Evolutionary conservation across 768 basidiomycete species (phyloP).

Genomic region (Termitomyces eurrhizus): DNA sequence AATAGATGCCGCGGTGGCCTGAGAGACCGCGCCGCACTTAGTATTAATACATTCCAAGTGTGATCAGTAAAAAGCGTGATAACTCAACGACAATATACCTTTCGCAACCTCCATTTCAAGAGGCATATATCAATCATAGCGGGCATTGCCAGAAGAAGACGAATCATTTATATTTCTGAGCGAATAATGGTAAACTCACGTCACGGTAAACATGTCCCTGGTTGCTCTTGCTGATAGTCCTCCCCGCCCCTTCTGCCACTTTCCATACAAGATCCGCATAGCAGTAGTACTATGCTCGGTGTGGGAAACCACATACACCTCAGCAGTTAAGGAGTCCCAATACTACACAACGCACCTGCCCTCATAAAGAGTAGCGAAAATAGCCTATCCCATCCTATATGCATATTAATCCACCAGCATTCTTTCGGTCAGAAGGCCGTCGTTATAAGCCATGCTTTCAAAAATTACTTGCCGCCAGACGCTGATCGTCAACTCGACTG

Average conservation of each 20-base stretch:
- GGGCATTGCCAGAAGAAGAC: conserved; percentile 18
- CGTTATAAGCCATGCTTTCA: conserved; percentile 90
- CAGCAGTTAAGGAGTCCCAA: conserved; percentile 38
- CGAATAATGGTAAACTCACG: conserved; percentile 58
- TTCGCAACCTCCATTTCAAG: not conserved
- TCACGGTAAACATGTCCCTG: conserved; percentile 21
- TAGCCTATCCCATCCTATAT: conserved; percentile 17
- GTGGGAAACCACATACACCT: conserved; percentile 35
- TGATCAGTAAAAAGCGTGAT: conserved; percentile 13
- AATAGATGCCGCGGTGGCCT: conserved; percentile 4
- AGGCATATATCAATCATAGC: conserved; percentile 3
- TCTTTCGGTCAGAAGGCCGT: conserved; percentile 83
- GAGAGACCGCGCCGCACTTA: conserved; percentile 6
- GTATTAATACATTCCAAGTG: conserved; percentile 14
- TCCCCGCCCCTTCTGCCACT: conserved; percentile 9
- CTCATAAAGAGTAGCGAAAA: conserved; percentile 27
- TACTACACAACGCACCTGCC: conserved; percentile 63
- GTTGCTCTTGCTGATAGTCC: not conserved
- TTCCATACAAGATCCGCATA: conserved; percentile 19
- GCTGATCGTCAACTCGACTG: conserved; percentile 66
- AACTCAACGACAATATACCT: conserved; percentile 16
- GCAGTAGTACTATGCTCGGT: conserved; percentile 27
- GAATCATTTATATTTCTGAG: conserved; percentile 47
- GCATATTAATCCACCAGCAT: conserved; percentile 67
- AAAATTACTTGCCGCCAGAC: conserved; percentile 94